Percentiles rank a stretch among this genome's conserved stretches.
Evolutionary conservation across 306 rosid genomes (phyloP).

Genomic region (Senna siamea): DNA sequence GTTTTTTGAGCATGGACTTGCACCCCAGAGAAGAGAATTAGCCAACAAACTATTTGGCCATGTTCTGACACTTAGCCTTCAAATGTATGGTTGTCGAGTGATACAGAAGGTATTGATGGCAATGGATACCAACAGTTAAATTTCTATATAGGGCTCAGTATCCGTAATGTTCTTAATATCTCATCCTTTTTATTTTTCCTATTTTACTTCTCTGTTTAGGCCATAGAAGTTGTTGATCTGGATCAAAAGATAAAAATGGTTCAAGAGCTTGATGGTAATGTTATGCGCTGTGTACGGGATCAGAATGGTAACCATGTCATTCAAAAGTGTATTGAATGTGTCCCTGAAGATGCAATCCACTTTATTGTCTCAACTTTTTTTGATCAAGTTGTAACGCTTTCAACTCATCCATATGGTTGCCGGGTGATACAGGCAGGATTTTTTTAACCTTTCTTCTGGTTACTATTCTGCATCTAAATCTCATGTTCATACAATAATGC

Average conservation of each 20-base stretch:
- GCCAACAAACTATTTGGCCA: constrained; percentile 84
- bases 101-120: constrained; percentile 80
- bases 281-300: constrained; percentile 97
- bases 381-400: constrained; percentile 88
- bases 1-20: constrained; percentile 98
- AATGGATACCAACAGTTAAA: constrained; percentile 16
- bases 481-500: constrained; percentile 2
- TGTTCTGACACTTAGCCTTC: constrained; percentile 90
- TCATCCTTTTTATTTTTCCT: background rate
- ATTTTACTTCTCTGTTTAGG: constrained; percentile 50
- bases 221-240: constrained; percentile 96
- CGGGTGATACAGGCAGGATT: constrained; percentile 85
- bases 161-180: constrained; percentile 19
- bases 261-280: constrained; percentile 82
- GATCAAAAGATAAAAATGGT: constrained; percentile 94
- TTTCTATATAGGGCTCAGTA: constrained; percentile 13
- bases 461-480: background rate
- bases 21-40: constrained; percentile 83
- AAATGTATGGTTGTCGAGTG: constrained; percentile 98
- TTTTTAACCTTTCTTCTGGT: background rate
- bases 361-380: constrained; percentile 87
- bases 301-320: constrained; percentile 98
- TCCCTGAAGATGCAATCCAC: constrained; percentile 56
- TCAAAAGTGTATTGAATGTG: constrained; percentile 93
- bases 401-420: constrained; percentile 97